A percentile compares a stretch with the other conserved stretches of the same genome.
Evolutionary conservation across 2,329 filamentous ascomycete species (phyloP).

Genomic region (Claviceps quebecensis): DNA sequence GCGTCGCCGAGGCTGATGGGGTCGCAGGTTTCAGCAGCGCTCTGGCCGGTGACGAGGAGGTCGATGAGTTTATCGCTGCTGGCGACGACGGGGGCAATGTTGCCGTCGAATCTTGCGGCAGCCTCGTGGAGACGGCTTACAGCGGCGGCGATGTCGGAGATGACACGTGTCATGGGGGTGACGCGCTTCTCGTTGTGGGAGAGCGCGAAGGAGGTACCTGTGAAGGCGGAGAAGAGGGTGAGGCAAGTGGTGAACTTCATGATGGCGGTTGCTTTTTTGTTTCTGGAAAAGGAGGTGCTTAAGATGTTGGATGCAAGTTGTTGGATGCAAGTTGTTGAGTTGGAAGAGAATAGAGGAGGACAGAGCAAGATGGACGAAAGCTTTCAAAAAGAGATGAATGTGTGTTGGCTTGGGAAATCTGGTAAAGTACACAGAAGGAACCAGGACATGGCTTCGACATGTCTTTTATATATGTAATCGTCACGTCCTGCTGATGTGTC

Average conservation of each 20-base stretch:
- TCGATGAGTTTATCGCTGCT: neutral
- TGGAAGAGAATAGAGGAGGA: neutral
- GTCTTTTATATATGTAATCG: neutral
- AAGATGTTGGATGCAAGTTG: no score
- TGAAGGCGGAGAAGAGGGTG: conserved; percentile 1
- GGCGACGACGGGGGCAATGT: neutral
- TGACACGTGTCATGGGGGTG: neutral
- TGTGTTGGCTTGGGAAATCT: neutral
- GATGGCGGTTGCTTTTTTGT: neutral
- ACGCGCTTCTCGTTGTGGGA: neutral
- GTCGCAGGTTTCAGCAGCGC: neutral
- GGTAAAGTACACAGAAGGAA: neutral
- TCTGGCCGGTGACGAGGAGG: neutral
- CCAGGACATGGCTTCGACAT: neutral
- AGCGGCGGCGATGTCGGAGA: neutral
- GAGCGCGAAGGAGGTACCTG: neutral
- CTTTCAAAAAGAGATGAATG: neutral
- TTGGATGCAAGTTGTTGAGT: neutral
- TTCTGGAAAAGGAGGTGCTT: no score
- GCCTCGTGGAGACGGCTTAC: neutral
- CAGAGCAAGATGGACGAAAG: no score
- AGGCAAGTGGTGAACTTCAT: conserved; percentile 2
- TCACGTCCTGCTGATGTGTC: neutral
- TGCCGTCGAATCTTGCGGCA: neutral
- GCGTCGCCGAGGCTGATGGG: neutral